These are phyloP conservation scores for Apophysomyces variabilis DNA, from an alignment of 371 early-diverging fungal genomes.

Conservation along the genomic window DNA sequence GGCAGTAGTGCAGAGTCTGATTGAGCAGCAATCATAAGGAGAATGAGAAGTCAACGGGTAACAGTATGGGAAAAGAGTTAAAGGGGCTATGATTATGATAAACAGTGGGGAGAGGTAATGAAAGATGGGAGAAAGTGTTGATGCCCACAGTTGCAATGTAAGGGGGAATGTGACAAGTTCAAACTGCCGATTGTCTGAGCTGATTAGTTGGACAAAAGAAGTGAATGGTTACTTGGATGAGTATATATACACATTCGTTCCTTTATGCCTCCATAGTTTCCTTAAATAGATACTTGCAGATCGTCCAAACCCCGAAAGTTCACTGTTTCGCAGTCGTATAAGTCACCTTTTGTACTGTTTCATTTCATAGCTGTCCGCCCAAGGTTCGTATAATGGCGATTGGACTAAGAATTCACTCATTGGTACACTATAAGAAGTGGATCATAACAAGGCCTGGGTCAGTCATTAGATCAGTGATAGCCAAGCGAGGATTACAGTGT, in stretches of 20 bases:
- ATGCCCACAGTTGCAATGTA: neutral
- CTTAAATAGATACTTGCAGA: neutral
- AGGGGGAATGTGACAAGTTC: neutral
- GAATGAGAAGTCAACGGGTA: neutral
- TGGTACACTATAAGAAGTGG: too few species aligned
- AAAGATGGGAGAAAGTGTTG: neutral
- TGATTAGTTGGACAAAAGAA: neutral
- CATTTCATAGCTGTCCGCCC: too few species aligned
- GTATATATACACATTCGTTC: neutral
- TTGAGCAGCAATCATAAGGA: neutral
- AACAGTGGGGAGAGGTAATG: neutral
- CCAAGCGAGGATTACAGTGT: too few species aligned
- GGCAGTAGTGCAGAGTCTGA: neutral
- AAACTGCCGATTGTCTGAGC: neutral
- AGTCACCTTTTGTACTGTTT: too few species aligned
- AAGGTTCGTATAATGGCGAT: too few species aligned
- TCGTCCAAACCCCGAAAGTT: too few species aligned
- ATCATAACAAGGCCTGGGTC: too few species aligned
- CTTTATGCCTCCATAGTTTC: neutral
- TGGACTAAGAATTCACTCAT: too few species aligned
- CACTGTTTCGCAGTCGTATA: too few species aligned
- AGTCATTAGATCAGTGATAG: too few species aligned
- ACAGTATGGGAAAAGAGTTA: neutral
- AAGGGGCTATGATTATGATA: neutral
- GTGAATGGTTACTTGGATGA: neutral